Base-by-base conservation (phyloP, 176 grass and related monocot species). In the Neostapfia colusana region DNA sequence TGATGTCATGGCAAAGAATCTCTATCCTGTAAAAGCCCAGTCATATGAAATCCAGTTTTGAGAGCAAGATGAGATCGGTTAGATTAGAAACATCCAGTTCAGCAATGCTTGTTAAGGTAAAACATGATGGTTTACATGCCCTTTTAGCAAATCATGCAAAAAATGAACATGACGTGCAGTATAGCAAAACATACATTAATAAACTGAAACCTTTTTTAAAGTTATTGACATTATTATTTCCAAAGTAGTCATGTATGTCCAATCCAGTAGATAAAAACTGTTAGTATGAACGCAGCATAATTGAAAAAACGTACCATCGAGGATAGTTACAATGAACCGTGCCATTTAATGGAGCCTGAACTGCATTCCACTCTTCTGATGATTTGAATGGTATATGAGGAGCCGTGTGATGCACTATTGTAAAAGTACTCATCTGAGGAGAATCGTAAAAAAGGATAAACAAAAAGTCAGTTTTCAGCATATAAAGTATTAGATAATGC, bases 391-490 rank as follows among this genome's bases (percentile, higher is more conserved):
- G 95, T 86, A 98, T 98, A 83, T 98, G 91, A 64, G 95, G 95
- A 77, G 95, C 91, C 63, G 95, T 98, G 84, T 98, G 95, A 92
- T 98, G 95, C 65, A 98, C 89, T 91, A 94, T 98, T 41, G 95
- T 98, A 71, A 94, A 98, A 39, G 91, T 98, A 69, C 95, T 98
- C 95, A 98, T 98, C 95, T 98, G 83, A 82, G 83, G 58, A 56
- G 57, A 62, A 65, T 21, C 16, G 42, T 66, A 79, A 10, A 63
- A 70, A 74, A 38, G n/a, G 11, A 79, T 49, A 82, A 18, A 41
- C 23, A n/a, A 72, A 49, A 63, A 57, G 35, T 68, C 54, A 26
- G 54, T 25, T 78, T 84, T 24, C 9, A 40, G 15, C 36, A 43
- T 38, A 54, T 12, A 63, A 69, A 54, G 54, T 78, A 73, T 36